Percentiles rank a stretch among this genome's conserved stretches.
These are phyloP conservation scores for Carex cristatella DNA, from an alignment of 176 grass and related monocot genomes.

Conservation along the genomic window DNA sequence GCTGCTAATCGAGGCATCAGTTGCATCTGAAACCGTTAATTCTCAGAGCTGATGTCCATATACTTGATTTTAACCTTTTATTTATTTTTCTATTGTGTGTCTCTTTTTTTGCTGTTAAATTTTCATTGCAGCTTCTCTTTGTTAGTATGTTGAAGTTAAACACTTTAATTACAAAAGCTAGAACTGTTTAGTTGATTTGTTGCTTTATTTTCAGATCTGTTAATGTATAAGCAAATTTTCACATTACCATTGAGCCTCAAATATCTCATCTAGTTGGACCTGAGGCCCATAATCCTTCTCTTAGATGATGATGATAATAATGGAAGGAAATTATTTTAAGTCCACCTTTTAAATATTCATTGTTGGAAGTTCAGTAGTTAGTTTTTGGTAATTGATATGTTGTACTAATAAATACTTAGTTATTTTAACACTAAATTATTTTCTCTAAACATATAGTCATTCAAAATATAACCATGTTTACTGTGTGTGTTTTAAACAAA, in stretches of 20 bases:
- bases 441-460: too few relatives aligned
- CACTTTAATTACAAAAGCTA: neutral
- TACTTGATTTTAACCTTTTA: neutral
- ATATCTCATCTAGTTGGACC: neutral
- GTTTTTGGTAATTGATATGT: too few relatives aligned
- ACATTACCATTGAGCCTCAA: neutral
- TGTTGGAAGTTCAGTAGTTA: too few relatives aligned
- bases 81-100: neutral
- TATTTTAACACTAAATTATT: too few relatives aligned
- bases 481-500: too few relatives aligned
- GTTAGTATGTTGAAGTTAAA: neutral
- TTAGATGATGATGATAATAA: too few relatives aligned
- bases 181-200: neutral
- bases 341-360: too few relatives aligned
- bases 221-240: neutral
- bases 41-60: neutral
- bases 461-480: too few relatives aligned
- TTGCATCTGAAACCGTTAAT: neutral
- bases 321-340: too few relatives aligned
- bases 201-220: neutral
- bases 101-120: neutral
- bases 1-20: neutral
- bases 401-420: too few relatives aligned
- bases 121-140: neutral
- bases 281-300: too few relatives aligned